A percentile compares a stretch with the other conserved stretches of the same genome.
Evolutionary conservation across 345 rosid species (phyloP).

Genomic region (Nasturtium officinale): DNA sequence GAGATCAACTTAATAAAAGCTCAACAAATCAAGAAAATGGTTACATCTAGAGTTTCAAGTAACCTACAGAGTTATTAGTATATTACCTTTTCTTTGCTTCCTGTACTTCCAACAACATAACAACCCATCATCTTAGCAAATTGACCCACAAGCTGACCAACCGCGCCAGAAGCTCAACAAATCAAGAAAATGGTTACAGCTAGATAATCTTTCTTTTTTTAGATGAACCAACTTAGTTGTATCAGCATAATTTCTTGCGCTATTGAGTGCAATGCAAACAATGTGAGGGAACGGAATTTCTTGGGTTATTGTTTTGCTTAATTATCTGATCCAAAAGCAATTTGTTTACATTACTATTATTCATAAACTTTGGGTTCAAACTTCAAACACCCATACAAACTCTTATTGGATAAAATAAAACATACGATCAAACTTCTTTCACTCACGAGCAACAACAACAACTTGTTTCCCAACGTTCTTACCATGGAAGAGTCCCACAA

Average conservation of each 20-base stretch:
- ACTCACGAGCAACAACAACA: slow-evolving; percentile 41
- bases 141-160: slow-evolving; percentile 43
- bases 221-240: slow-evolving; percentile 10
- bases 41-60: not conserved
- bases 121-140: slow-evolving; percentile 49
- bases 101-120: slow-evolving; percentile 66
- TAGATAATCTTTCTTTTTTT: too few species aligned
- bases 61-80: too few species aligned
- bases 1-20: slow-evolving; percentile 27
- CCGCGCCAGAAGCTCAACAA: too few species aligned
- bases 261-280: slow-evolving; percentile 10
- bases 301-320: not conserved
- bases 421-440: not conserved
- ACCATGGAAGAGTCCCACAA: slow-evolving; percentile 58
- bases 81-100: slow-evolving; percentile 50
- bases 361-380: not conserved
- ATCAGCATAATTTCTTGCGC: slow-evolving; percentile 15
- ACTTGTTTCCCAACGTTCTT: slow-evolving; percentile 64
- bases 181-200: too few species aligned
- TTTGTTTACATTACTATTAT: not conserved
- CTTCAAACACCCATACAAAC: not conserved
- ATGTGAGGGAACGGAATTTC: not conserved
- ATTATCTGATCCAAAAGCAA: not conserved
- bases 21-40: not conserved
- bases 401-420: not conserved